Conservation (phyloP, 306 rosid genomes). For the Fragaria ananassa region DNA sequence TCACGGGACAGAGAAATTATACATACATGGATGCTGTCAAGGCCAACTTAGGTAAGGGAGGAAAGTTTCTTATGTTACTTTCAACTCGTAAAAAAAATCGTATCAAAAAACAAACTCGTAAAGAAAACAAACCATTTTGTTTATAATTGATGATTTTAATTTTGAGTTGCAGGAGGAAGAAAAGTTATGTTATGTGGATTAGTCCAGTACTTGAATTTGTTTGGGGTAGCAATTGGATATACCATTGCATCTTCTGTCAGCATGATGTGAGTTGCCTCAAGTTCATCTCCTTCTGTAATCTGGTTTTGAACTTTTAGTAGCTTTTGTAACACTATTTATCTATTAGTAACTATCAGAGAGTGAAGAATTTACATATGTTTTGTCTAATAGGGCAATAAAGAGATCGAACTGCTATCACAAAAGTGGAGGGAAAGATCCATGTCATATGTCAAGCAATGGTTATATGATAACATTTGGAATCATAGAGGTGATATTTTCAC, state of each 20-base stretch:
- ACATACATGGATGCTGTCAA: slow-evolving; percentile 77
- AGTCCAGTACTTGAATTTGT: slow-evolving; percentile 59
- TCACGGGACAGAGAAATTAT: slow-evolving; percentile 62
- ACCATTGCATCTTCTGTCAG: slow-evolving; percentile 83
- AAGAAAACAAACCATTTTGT: neutral
- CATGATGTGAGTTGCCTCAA: slow-evolving; percentile 61
- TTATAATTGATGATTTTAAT: slow-evolving; percentile 5
- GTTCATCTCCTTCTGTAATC: neutral
- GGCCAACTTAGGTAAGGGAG: slow-evolving; percentile 56
- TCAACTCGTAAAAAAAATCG: neutral
- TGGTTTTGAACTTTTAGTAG: neutral
- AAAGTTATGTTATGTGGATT: slow-evolving; percentile 58
- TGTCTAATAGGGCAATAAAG: slow-evolving; percentile 51
- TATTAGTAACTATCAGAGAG: neutral
- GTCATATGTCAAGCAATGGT: slow-evolving; percentile 74
- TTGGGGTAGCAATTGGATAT: slow-evolving; percentile 67
- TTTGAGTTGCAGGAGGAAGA: slow-evolving; percentile 53
- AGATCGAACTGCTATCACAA: slow-evolving; percentile 69
- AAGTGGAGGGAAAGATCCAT: slow-evolving; percentile 68
- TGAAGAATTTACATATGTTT: neutral
- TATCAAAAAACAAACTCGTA: neutral
- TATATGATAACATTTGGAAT: slow-evolving; percentile 71
- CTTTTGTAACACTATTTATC: neutral
- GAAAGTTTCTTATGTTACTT: neutral
- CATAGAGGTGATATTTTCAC: slow-evolving; percentile 60